Base-by-base conservation (phyloP, 306 rosid species). In the Rosa persica region DNA sequence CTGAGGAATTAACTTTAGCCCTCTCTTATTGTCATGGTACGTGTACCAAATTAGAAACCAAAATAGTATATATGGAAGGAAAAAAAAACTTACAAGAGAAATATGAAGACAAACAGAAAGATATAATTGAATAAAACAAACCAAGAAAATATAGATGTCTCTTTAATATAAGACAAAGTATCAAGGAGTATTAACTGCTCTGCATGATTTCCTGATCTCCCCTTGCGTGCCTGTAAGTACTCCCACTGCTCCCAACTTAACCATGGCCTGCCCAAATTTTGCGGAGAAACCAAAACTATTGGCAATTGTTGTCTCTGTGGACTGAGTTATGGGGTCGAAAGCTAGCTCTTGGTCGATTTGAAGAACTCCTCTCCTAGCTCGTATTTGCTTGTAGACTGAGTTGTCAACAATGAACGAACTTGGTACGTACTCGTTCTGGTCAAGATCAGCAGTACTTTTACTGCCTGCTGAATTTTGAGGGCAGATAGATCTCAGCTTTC, bases 301-400 rank as follows among this genome's bases (percentile, higher is more conserved):
- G 22, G 83, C 79, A 12, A 80, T 38, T 30, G 12, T 3, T 25
- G 8, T 6, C 12, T 81, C 87, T 1, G 54, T 49, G 25, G 22
- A 42, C 5, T 10, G 58, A 3, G 89, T 83, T 19, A 6, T 43
- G 1, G 71, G 51, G 60, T 73, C 66, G 25, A 73, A 15, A 68
- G 81, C 79, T 44, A 86, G 67, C 8, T 23, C 70, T 73, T 86
- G 87, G 76, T 86, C 89, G n/a, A 86, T 83, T n/a, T 86, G 79
- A 42, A 86, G 85, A 72, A 86, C 42, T 40, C 87, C 89, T 66
- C 73, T 81, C 3, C 6, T 6, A 8, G 3, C 15, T 22, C 8
- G 4, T 38, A 86, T 77, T 58, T 86, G 72, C 51, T 12, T 13
- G 79, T 64, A 61, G 73, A 23, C 83, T 8, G 83, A 76, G 25